These are phyloP conservation scores for Trifolium dubium DNA, from an alignment of 306 rosid genomes.

Conservation along the genomic window DNA sequence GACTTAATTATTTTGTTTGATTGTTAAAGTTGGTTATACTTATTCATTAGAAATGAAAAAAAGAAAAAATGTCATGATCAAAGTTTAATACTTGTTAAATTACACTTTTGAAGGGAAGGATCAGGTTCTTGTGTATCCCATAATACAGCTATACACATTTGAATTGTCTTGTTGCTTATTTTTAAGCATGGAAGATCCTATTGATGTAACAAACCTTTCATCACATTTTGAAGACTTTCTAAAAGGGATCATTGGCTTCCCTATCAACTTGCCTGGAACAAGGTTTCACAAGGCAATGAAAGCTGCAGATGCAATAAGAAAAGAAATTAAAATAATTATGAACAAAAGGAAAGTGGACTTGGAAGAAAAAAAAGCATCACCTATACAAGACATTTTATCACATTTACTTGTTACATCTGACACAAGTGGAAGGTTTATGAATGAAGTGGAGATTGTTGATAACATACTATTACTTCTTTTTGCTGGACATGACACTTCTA, in stretches of 20 bases:
- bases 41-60: conserved; percentile 3
- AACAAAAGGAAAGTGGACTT: conserved; percentile 49
- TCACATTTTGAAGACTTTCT: conserved; percentile 45
- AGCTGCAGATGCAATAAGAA: conserved; percentile 43
- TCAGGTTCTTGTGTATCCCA: conserved; percentile 42
- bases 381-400: conserved; percentile 52
- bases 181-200: conserved; percentile 50
- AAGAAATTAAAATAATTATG: conserved; percentile 40
- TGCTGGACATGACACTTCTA: conserved; percentile 56
- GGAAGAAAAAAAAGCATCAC: conserved; percentile 46
- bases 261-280: conserved; percentile 56
- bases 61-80: conserved; percentile 6
- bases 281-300: conserved; percentile 45
- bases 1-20: conserved; percentile 21
- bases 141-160: conserved; percentile 46
- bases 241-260: conserved; percentile 50
- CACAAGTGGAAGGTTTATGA: conserved; percentile 46
- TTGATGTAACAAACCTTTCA: conserved; percentile 34
- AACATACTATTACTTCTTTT: conserved; percentile 51
- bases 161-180: conserved; percentile 55
- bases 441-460: conserved; percentile 51
- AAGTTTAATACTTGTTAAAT: conserved; percentile 13
- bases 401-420: conserved; percentile 51
- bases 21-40: not conserved
- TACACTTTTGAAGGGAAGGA: conserved; percentile 48